Base-by-base conservation (phyloP, 805 yeast genomes). In the Ogataea methylovora region DNA sequence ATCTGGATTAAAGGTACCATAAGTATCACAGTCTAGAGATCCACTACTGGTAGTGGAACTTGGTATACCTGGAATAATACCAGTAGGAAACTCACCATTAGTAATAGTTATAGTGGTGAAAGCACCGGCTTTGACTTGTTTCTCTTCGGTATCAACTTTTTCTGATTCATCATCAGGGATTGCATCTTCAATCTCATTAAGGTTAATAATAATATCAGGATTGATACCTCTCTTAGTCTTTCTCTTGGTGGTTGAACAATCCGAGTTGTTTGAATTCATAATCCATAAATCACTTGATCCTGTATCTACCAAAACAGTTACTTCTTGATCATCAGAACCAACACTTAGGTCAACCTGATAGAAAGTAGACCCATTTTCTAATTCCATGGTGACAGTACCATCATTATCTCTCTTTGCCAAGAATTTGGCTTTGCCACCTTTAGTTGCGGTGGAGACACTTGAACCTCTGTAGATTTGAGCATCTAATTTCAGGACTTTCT, bases 271-370 rank as follows among this genome's bases (percentile, higher is more conserved):
- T 2, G 68, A 51, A 19, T 66, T 61, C 39, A 71, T 63, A 16
- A 80, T 73, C 84, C 85, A 80, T 16, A 83, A 56, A 51, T 82
- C 90, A 0, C 84, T 69, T 0, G 87, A 79, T 3, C 90, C 92
- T 1, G 88, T 82, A 48, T 82, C 92, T n/a, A 82, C 51, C 25
- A 78, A 52, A 8, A 80, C 74, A 8, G 61, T 62, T 5, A 80
- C 61, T n/a, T 60, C 52, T 45, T 79, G 80, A 1, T 62, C 48
- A 1, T 78, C 69, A 0, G 84, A 71, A 4, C 92, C 90, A 15
- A 82, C 50, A 17, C 53, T 45, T 22, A 73, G 39, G 5, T 56
- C 57, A 3, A 67, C 71, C 14, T 70, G 55, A 43, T 71, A 74
- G 41, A 71, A 74, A 6, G 63, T 52, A 11, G 48, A 40, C 33